Base-by-base conservation (phyloP, 2,329 filamentous ascomycete genomes). In the Fusarium odoratissimum region DNA sequence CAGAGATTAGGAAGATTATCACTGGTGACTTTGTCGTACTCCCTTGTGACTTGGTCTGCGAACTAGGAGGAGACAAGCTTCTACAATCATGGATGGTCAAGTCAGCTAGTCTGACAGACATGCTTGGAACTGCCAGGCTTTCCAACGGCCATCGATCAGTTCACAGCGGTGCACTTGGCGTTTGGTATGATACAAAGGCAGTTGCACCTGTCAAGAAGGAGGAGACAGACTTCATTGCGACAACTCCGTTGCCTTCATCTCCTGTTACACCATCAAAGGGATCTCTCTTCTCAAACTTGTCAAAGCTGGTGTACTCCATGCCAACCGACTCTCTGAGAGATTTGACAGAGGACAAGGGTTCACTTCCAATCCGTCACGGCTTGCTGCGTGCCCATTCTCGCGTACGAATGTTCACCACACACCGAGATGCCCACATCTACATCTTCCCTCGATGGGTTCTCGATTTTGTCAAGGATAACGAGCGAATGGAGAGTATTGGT, bases 401-500 rank as follows among this genome's bases (percentile, higher is more conserved):
- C 38, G 86, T 97, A 45, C 92, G 92, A 75, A 92, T 98, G 87
- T 87, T 95, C 67, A 95, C 91, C 19, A 94, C 91, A 8, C 92
- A 97, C 80, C 90, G 96, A 45, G 95, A 98, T 80, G 93, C 95
- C 1, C 95, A 98, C 79, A 92, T 98, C 64, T 99, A 99, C 82
- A 90, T 99, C 71, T 93, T 99, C 74, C 96, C 96, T 0, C 91
- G 90, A 74, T 98, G 96, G 95, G 89, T 97, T 13, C 89, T 97
- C 77, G 92, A 97, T 60, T 93, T 97, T 80, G 90, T 97, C 45
- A 89, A 90, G 64, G 86, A 88, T 69, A 97, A 98, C 77, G 92
- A 95, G 35, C 91, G 89, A 16, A 90, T 99, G 71, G 93, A 97
- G 76, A 97, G 92, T 62, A 91, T 99, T 52, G 93, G 93, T 37